A percentile compares a stretch with the other conserved stretches of the same genome.
Conservation (phyloP, 1,284 basidiomycete genomes). For the Trichosporon coremiiforme region DNA sequence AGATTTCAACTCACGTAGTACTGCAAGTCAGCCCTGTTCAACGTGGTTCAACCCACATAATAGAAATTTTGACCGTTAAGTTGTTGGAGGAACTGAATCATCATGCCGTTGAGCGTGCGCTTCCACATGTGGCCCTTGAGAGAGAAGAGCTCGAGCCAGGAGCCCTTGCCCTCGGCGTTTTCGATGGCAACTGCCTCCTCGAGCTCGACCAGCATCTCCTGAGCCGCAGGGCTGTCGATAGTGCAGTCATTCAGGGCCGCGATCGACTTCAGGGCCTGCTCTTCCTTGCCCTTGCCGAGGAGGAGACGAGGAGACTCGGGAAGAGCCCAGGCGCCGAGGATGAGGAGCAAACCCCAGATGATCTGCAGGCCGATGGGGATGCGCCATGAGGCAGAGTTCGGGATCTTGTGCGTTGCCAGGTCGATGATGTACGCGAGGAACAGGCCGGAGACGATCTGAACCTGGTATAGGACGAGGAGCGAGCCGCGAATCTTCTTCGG, state of each 20-base stretch:
- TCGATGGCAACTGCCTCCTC: slow-evolving; percentile 62
- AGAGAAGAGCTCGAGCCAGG: slow-evolving; percentile 77
- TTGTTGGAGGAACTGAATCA: slow-evolving; percentile 79
- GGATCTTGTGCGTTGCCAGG: slow-evolving; percentile 66
- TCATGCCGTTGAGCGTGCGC: slow-evolving; percentile 63
- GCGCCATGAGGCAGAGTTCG: slow-evolving; percentile 69
- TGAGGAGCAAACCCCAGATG: slow-evolving; percentile 40
- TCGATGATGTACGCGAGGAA: slow-evolving; percentile 74
- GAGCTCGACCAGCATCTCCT: slow-evolving; percentile 69
- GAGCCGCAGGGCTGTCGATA: slow-evolving; percentile 65
- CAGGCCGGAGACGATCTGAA: slow-evolving; percentile 67
- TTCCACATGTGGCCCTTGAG: slow-evolving; percentile 21
- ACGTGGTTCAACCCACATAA: too few relatives aligned
- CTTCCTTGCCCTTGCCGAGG: slow-evolving; percentile 45
- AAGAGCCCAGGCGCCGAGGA: slow-evolving; percentile 69
- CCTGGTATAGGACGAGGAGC: slow-evolving; percentile 72
- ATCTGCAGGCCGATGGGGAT: slow-evolving; percentile 54
- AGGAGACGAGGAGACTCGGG: slow-evolving; percentile 65
- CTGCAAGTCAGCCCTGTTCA: too few relatives aligned
- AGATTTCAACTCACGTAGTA: slow-evolving; percentile 15
- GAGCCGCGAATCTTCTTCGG: slow-evolving; percentile 74
- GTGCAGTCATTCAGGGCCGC: slow-evolving; percentile 68
- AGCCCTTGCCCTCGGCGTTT: slow-evolving; percentile 74
- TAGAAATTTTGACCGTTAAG: slow-evolving; percentile 59
- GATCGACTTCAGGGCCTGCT: slow-evolving; percentile 66